Evolutionary conservation across 192 early-diverging fungal genomes (phyloP), one percentile per base, ranked within the genome.

Genomic region (Coemansia sp.): DNA sequence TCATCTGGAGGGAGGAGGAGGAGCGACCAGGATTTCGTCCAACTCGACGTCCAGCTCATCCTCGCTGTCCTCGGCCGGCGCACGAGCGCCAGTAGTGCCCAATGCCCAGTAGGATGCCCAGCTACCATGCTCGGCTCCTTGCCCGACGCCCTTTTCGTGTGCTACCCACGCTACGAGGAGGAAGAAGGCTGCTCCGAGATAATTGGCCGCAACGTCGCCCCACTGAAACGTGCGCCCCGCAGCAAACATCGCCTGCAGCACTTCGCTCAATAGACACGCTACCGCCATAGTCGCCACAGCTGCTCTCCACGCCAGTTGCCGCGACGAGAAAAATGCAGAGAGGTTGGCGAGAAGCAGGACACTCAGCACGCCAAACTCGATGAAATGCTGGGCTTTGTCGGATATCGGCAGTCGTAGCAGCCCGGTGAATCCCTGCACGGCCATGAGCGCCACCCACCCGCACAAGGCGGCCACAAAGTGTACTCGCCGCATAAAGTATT

Each of bases 41-140:
- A 80, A 65, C 72, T 80, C 77, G n/a, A 80, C 59, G 36, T 71
- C 77, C 31, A 79, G 60, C 24, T 73, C 77, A 31, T 70, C 67
- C 2, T 38, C 63, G 15, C 51, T 29, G 9, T 68, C 76, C 63
- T 60, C 73, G 17, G 40, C 43, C 24, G 67, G 65, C 39, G n/a
- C 36, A 5, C 42, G n/a, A n/a, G n/a, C n/a, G n/a, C n/a, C n/a
- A n/a, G n/a, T n/a, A n/a, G n/a, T n/a, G n/a, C n/a, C n/a, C n/a
- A n/a, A n/a, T n/a, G n/a, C n/a, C n/a, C n/a, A n/a, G n/a, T n/a
- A n/a, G n/a, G n/a, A n/a, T n/a, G n/a, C n/a, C n/a, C n/a, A n/a
- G n/a, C n/a, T n/a, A n/a, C n/a, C n/a, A n/a, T n/a, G n/a, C n/a
- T n/a, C n/a, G n/a, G n/a, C n/a, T n/a, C n/a, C n/a, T n/a, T n/a